phyloP scores from a whole-genome alignment of 2,329 filamentous ascomycete species.

The Triangularia setosa region DNA sequence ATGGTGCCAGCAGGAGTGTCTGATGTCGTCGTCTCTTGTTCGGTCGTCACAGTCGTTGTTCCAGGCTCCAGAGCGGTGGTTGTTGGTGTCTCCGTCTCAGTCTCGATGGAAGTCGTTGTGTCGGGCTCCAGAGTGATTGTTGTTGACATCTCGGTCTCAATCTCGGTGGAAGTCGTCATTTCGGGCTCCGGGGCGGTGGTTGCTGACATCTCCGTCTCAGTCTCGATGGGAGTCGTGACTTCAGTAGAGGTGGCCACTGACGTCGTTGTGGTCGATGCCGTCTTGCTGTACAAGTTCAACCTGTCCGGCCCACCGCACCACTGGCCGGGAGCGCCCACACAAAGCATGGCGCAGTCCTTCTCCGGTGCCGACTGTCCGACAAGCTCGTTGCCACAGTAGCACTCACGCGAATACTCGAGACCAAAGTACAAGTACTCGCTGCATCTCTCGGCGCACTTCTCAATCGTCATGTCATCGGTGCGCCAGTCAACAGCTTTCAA shows the following conservation, averaged over 20 bases:
- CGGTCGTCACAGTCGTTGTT: background rate
- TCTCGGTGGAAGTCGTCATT: background rate
- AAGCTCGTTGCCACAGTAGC: slow-evolving; percentile 16
- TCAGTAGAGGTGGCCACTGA: background rate
- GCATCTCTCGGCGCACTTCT: slow-evolving; percentile 11
- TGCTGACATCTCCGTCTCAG: background rate
- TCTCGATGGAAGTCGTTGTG: background rate
- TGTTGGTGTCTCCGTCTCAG: background rate
- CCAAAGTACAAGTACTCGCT: slow-evolving; percentile 9
- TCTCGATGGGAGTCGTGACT: background rate
- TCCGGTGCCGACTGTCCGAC: background rate
- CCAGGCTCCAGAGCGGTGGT: background rate
- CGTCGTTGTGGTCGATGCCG: background rate
- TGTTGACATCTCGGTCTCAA: background rate
- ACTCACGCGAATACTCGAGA: slow-evolving; percentile 14
- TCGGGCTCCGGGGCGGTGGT: background rate
- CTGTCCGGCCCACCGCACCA: slow-evolving; percentile 13
- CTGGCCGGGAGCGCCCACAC: slow-evolving; percentile 3
- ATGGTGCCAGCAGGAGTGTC: background rate
- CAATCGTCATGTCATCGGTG: slow-evolving; percentile 43
- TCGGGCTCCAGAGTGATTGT: background rate
- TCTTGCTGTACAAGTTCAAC: slow-evolving; percentile 13
- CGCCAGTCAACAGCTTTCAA: background rate
- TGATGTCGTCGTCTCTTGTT: background rate
- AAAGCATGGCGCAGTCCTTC: slow-evolving; percentile 14